Percentiles rank a stretch among this genome's conserved stretches.
phyloP scores from a whole-genome alignment of 768 basidiomycete genomes.

The Lentinula sp. region DNA sequence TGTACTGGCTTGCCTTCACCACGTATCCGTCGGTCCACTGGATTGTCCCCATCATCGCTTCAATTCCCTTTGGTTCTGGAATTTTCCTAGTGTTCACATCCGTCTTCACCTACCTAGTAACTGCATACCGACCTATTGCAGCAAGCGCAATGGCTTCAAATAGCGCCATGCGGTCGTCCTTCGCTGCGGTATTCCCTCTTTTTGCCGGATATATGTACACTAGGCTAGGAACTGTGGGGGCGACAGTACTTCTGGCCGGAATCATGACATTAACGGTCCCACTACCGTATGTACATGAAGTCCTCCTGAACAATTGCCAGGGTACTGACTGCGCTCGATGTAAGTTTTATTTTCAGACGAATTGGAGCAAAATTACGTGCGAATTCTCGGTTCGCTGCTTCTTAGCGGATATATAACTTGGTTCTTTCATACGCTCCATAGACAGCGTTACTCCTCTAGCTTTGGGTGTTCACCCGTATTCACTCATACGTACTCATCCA shows the following conservation, averaged over 20 bases:
- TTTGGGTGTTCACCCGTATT: too few relatives aligned
- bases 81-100: slow-evolving; percentile 65
- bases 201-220: slow-evolving; percentile 48
- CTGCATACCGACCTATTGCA: slow-evolving; percentile 59
- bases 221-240: slow-evolving; percentile 60
- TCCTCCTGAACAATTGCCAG: background rate
- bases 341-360: slow-evolving; percentile 17
- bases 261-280: slow-evolving; percentile 4
- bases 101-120: slow-evolving; percentile 68
- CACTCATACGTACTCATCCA: too few relatives aligned
- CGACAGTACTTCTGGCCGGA: slow-evolving; percentile 40
- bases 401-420: background rate
- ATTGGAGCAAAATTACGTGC: background rate
- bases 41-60: slow-evolving; percentile 62
- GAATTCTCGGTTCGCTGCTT: slow-evolving; percentile 6
- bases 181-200: slow-evolving; percentile 58
- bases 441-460: too few relatives aligned
- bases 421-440: background rate
- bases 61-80: slow-evolving; percentile 58
- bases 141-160: slow-evolving; percentile 68
- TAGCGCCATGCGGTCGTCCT: slow-evolving; percentile 52
- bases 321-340: background rate
- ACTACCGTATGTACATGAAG: background rate
- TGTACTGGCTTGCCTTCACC: slow-evolving; percentile 64
- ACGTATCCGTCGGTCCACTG: slow-evolving; percentile 46